phyloP scores from a whole-genome alignment of 2,329 filamentous ascomycete species.

The Alternaria brassicicola region DNA sequence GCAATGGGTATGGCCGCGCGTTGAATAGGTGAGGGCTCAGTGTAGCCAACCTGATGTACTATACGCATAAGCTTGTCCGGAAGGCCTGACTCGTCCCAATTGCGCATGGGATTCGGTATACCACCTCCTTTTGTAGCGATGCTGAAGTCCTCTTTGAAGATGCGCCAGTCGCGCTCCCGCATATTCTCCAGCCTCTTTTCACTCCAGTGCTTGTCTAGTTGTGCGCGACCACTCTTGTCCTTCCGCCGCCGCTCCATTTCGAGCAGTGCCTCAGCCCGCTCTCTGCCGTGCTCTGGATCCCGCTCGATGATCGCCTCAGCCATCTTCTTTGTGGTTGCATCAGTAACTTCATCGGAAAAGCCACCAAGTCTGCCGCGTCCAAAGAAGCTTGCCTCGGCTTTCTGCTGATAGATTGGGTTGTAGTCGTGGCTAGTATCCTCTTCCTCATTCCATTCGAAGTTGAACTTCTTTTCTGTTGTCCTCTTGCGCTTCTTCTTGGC shows the following conservation, averaged over 20 bases:
- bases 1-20: slow-evolving; percentile 95
- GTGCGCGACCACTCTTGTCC: slow-evolving; percentile 73
- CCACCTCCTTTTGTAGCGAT: slow-evolving; percentile 91
- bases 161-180: slow-evolving; percentile 97
- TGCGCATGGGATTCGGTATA: slow-evolving; percentile 96
- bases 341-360: slow-evolving; percentile 65
- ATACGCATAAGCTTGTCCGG: slow-evolving; percentile 80
- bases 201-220: slow-evolving; percentile 91
- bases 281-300: slow-evolving; percentile 75
- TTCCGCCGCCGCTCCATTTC: slow-evolving; percentile 82
- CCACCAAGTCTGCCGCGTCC: slow-evolving; percentile 71
- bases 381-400: slow-evolving; percentile 71
- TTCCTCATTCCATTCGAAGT: slow-evolving; percentile 95
- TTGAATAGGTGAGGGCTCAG: slow-evolving; percentile 89
- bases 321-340: slow-evolving; percentile 60
- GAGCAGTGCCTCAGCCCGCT: slow-evolving; percentile 78
- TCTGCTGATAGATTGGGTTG: slow-evolving; percentile 78
- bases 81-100: slow-evolving; percentile 83
- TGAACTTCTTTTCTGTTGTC: slow-evolving; percentile 96
- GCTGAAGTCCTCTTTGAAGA: slow-evolving; percentile 99
- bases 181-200: slow-evolving; percentile 92
- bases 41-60: slow-evolving; percentile 84
- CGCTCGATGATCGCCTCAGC: slow-evolving; percentile 74
- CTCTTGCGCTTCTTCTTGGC: slow-evolving; percentile 94
- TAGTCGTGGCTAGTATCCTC: slow-evolving; percentile 89